These are phyloP conservation scores for Dipodascus geniculatus DNA, from an alignment of 805 yeast genomes.

Conservation along the genomic window DNA sequence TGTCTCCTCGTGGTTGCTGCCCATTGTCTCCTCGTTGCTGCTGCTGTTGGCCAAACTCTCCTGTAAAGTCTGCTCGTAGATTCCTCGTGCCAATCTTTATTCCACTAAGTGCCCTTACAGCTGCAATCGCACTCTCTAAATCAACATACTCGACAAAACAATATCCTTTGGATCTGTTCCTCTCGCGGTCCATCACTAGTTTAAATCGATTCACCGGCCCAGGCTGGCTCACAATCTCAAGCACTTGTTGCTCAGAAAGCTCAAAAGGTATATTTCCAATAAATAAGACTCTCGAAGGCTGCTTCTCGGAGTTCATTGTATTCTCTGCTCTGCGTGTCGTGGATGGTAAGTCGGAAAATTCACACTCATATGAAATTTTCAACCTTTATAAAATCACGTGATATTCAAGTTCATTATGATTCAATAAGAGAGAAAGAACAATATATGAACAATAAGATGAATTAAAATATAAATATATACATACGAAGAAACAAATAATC, in stretches of 20 bases:
- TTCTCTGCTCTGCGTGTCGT: not conserved
- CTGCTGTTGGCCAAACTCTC: not conserved
- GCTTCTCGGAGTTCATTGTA: conserved; percentile 1
- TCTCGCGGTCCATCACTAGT: conserved; percentile 16
- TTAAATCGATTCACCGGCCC: conserved; percentile 14
- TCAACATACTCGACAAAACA: conserved; percentile 17
- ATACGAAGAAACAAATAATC: not conserved
- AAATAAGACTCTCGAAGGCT: conserved; percentile 14
- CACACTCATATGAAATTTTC: not conserved
- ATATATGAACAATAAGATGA: not conserved
- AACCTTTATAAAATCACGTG: not conserved
- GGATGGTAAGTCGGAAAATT: not conserved
- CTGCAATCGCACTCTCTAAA: conserved; percentile 13
- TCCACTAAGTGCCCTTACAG: conserved; percentile 13
- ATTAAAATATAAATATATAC: not conserved
- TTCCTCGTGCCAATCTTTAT: conserved; percentile 11
- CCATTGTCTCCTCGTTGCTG: no score
- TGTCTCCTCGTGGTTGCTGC: no score
- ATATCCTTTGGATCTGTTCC: conserved; percentile 15
- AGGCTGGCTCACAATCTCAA: conserved; percentile 10
- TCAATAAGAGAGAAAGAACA: no score
- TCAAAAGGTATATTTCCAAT: conserved; percentile 22
- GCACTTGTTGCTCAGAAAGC: conserved; percentile 14
- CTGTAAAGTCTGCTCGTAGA: conserved; percentile 16
- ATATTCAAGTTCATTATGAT: no score